Base-by-base conservation (phyloP, 2,329 filamentous ascomycete genomes). In the Sphaerulina vaccinii region DNA sequence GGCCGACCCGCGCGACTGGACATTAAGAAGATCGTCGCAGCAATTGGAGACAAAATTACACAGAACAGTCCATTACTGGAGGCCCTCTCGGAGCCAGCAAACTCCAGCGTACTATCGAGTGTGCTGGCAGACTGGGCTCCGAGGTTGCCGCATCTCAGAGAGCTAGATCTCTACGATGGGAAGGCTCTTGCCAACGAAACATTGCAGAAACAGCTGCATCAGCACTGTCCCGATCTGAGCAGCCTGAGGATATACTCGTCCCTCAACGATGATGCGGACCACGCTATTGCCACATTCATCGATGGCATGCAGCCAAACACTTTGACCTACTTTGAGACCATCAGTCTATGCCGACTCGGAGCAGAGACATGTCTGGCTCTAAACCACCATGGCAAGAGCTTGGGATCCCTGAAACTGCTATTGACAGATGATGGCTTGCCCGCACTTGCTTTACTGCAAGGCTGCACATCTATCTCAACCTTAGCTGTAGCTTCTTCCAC, bases 101-200 rank as follows among this genome's bases (percentile, higher is more conserved):
- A 57, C n/a, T 57, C 60, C 8, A 53, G 78, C 86, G 46, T 82
- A 77, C 52, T 79, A n/a, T 72, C 76, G 6, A 69, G 70, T 42
- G 70, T 76, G 4, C 71, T 89, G 4, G 71, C 79, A 1, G 70
- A 67, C 22, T 88, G 85, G 84, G 74, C 82, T 11, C 75, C 80
- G 10, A 73, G 78, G 24, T 69, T 88, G 21, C 74, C 80, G 1
- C 75, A 79, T 21, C 70, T 90, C 7, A 78, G 75, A 49, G 76
- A 75, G 1, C 72, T 89, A 27, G 78, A 80, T 13, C 70, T 88
- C 1, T 82, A 76, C 65, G 80, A 85, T 56, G 85, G 84, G 2
- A 77, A 75, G 33, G 76, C 80, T 8, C 73, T 90, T 1, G 77
- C 75, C 35, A 71, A 79, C 44, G 75, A 79, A 49, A 74, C 78